Evolutionary conservation across 2,329 filamentous ascomycete genomes (phyloP), one percentile per base, ranked within the genome.

Genomic region (Monosporascus cannonballus): DNA sequence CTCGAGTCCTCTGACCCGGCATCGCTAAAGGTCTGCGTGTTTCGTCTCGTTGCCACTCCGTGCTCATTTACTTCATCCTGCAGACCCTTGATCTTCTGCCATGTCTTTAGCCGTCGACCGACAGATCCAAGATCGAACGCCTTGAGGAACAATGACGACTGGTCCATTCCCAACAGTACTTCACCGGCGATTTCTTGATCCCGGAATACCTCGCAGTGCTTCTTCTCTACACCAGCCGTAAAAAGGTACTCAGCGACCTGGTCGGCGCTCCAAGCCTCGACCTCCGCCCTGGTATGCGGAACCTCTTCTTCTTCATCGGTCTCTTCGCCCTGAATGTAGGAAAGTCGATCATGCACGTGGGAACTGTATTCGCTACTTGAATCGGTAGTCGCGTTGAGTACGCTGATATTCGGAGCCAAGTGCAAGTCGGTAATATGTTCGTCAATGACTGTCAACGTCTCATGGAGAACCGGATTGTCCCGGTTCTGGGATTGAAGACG

Each of bases 171-270:
- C 50, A 99, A 73, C 39, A 99, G 74, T 4, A 97, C 93, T 63
- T 97, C 92, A 48, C 94, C 94, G 2, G 89, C 86, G 53, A 99
- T 97, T 69, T 99, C 94, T 70, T 99, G 93, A 64, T 97, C 92
- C 61, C 87, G 80, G 64, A 99, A 99, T 3, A 97, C 89, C 59
- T 96, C 87, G 66, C 94, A 99, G 62, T 97, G 93, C 60, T 86
- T 85, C 63, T 86, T 84, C 68, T 97, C 93, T 7, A 97, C 87
- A 6, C 91, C 92, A 4, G 84, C 76, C 2, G 88, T 87, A 61
- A 94, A 92, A 41, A 99, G 76, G 66, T 96, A 93, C 63, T 95
- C 90, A 34, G 93, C 90, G 20, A 96, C 93, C 56, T 94, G 84
- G 58, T 84, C 81, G 1, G 91, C 83, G 27, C 79, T 83, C 94